Evolutionary conservation across 2,329 filamentous ascomycete genomes (phyloP).

Genomic region (Aspergillus sp.): DNA sequence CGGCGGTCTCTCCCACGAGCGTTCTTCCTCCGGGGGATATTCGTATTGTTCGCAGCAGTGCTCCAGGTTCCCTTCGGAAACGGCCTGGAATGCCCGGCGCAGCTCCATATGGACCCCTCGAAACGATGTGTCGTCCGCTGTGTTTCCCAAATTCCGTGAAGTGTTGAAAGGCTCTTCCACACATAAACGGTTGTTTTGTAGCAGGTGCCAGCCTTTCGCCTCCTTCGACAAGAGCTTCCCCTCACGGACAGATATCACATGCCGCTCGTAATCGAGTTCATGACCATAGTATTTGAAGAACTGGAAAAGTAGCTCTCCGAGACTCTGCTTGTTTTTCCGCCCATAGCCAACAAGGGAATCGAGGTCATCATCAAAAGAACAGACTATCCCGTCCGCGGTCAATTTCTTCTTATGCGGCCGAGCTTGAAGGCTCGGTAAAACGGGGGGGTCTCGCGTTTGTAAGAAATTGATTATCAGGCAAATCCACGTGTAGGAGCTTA

Average conservation of each 20-base stretch:
- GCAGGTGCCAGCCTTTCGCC: conserved; percentile 84
- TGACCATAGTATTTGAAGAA: conserved; percentile 96
- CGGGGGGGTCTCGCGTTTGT: conserved; percentile 79
- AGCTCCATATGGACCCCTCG: conserved; percentile 87
- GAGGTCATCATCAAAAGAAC: conserved; percentile 85
- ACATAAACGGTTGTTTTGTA: conserved; percentile 80
- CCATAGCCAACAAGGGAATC: conserved; percentile 74
- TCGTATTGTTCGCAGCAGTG: conserved; percentile 86
- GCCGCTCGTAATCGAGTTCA: conserved; percentile 85
- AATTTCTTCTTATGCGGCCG: conserved; percentile 63
- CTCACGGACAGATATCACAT: conserved; percentile 80
- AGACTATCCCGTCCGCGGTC: conserved; percentile 65
- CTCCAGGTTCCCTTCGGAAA: conserved; percentile 75
- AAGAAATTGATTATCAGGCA: conserved; percentile 97
- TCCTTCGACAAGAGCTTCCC: conserved; percentile 77
- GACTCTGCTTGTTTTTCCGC: conserved; percentile 73
- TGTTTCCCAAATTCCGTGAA: conserved; percentile 87
- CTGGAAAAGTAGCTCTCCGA: conserved; percentile 86
- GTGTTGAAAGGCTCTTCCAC: conserved; percentile 97
- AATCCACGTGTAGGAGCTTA: conserved; percentile 99
- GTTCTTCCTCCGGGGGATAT: conserved; percentile 78
- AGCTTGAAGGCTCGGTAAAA: conserved; percentile 84
- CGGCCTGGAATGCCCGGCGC: conserved; percentile 79
- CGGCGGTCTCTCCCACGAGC: conserved; percentile 57
- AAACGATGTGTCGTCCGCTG: conserved; percentile 92